These are phyloP conservation scores for Kodamaea restingae DNA, from an alignment of 805 yeast species.

Conservation along the genomic window DNA sequence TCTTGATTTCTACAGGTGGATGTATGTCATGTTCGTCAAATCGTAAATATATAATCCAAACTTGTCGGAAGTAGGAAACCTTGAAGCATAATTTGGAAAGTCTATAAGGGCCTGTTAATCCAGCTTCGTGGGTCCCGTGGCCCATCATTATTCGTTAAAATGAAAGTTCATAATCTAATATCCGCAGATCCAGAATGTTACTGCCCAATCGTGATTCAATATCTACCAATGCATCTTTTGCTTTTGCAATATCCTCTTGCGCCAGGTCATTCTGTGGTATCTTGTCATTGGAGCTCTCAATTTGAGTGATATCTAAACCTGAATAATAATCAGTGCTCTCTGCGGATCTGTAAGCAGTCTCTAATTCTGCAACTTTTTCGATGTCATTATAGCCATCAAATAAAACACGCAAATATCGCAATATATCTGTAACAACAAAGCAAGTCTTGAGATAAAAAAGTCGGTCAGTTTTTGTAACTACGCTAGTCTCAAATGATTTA, in stretches of 20 bases:
- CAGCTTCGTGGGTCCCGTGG: too few species aligned
- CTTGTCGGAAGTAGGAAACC: neutral
- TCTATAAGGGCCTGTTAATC: too few species aligned
- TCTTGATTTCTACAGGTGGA: too few species aligned
- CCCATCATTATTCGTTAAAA: neutral
- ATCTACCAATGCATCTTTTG: neutral
- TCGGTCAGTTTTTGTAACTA: constrained; percentile 1
- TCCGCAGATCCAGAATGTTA: neutral
- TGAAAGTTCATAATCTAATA: constrained; percentile 3
- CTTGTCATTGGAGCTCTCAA: neutral
- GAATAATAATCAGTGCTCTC: constrained; percentile 4
- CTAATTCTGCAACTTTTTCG: neutral
- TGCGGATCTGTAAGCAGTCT: neutral
- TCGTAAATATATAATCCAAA: neutral
- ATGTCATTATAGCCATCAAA: constrained; percentile 37
- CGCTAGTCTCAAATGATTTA: constrained; percentile 4
- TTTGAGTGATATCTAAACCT: neutral
- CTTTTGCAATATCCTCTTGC: constrained; percentile 7
- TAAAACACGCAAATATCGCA: constrained; percentile 16
- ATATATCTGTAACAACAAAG: constrained; percentile 12
- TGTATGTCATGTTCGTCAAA: neutral
- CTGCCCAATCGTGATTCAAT: neutral
- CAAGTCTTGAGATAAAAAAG: constrained; percentile 7
- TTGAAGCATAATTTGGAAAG: neutral
- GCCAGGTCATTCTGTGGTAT: constrained; percentile 2